phyloP scores from a whole-genome alignment of 176 grass and related monocot genomes.

The Stipa capillata region DNA sequence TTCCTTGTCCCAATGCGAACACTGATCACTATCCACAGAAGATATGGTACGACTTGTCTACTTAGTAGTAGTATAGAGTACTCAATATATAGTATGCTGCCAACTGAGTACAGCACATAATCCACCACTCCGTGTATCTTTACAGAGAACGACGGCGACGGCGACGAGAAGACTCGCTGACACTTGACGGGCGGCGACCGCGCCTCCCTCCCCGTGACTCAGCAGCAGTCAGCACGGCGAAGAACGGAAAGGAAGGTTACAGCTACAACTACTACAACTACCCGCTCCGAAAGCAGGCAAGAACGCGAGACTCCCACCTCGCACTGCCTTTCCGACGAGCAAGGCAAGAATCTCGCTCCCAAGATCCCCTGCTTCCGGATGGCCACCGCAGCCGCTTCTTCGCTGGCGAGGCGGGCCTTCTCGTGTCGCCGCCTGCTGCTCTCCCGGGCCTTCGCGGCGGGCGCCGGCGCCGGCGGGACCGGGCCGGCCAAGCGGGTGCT shows the following conservation, averaged over 20 bases:
- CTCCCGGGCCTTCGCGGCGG: slow-evolving; percentile 7
- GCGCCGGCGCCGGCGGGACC: slow-evolving; percentile 9
- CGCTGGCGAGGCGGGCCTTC: slow-evolving; percentile 10
- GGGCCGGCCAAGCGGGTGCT: slow-evolving; percentile 42
- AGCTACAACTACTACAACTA: background rate
- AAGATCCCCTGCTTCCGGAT: background rate
- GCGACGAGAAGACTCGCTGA: background rate
- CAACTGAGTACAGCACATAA: background rate
- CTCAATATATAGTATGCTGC: background rate
- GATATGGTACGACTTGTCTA: background rate
- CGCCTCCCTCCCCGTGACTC: background rate
- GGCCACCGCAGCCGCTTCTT: slow-evolving; percentile 12
- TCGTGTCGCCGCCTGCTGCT: background rate
- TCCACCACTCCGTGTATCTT: background rate
- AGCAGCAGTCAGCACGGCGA: background rate
- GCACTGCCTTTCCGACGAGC: slow-evolving; percentile 23
- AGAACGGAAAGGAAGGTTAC: background rate
- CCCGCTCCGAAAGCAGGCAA: background rate
- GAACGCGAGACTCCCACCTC: background rate
- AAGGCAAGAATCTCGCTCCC: slow-evolving; percentile 20
- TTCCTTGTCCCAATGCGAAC: background rate
- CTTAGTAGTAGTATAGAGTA: background rate
- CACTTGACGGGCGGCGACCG: background rate
- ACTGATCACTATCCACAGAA: background rate
- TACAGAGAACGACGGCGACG: background rate